Base-by-base conservation (phyloP, 2,329 filamentous ascomycete species). In the Fusarium siculi region DNA sequence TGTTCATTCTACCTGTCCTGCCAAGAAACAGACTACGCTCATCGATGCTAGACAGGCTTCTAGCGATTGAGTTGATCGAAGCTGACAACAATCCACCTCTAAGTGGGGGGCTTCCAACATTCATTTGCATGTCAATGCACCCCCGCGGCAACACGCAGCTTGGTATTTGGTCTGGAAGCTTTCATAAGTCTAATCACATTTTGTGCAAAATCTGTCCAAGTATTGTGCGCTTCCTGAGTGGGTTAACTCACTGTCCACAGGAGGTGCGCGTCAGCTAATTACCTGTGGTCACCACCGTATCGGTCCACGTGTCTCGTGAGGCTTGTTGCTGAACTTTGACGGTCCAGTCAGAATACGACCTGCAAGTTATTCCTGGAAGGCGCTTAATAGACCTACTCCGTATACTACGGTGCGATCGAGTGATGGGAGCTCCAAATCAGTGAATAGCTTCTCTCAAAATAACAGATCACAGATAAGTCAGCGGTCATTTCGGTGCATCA, bases 81-180 rank as follows among this genome's bases (percentile, higher is more conserved):
- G 30, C 37, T 19, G 52, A 56, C 50, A 19, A 55, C 43, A 42
- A 49, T 46, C 39, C 49, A 59, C 62, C 55, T 36, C 46, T 39
- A 55, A 66, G 71, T 74, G 70, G 71, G 50, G 49, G 49, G 55
- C 36, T 55, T 46, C 53, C 28, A 56, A 47, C 47, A 47, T 69
- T 74, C 63, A 74, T 74, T 74, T 74, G 59, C 44, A 30, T 18
- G 56, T 74, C 71, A 74, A 74, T 74, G 72, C 71, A 66, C 72
- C 40, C 70, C 67, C 52, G 40, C 53, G 30, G 42, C 37, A 16
- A 62, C 7, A 43, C 49, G 30, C 43, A 37, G 21, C 23, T 66
- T 34, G 32, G n/a, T 30, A 16, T 58, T 42, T 52, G 37, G 25
- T 57, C 32, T 55, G 1, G 39, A 43, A 25, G 14, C 16, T n/a